Conservation (phyloP, 352 stramenopile species). For the Phytophthora macrochlamydospora region DNA sequence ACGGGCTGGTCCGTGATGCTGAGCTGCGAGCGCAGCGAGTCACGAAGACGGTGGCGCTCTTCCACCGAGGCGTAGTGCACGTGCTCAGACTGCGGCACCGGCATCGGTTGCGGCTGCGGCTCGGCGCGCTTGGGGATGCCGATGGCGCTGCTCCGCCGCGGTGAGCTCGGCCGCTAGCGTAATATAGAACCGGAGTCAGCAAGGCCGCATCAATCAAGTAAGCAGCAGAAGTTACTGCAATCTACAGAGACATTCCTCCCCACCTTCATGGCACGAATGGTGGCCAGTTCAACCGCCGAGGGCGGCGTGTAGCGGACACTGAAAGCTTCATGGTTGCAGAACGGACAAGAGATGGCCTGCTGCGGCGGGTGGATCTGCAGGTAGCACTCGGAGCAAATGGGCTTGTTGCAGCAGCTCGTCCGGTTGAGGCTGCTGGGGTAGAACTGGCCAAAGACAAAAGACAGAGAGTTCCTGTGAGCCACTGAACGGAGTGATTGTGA, state of each 20-base stretch:
- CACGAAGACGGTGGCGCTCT: conserved; percentile 73
- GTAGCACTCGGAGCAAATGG: conserved; percentile 78
- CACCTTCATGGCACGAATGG: conserved; percentile 51
- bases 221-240: neutral
- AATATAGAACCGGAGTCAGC: conserved; percentile 15
- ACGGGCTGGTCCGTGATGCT: conserved; percentile 62
- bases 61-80: conserved; percentile 74
- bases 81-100: conserved; percentile 7
- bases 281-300: conserved; percentile 46
- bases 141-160: conserved; percentile 39
- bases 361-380: conserved; percentile 63
- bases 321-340: conserved; percentile 80
- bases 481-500: neutral
- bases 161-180: conserved; percentile 34
- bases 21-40: conserved; percentile 73
- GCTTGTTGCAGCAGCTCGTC: conserved; percentile 70
- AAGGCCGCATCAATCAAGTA: conserved; percentile 3
- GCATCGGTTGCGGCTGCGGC: neutral
- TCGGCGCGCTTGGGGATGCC: conserved; percentile 34
- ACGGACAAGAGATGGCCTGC: conserved; percentile 70
- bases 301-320: conserved; percentile 55
- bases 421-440: conserved; percentile 69
- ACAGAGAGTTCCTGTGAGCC: conserved; percentile 6
- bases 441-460: conserved; percentile 31
- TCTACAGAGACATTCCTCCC: neutral